These are phyloP conservation scores for Lasiodiplodia hormozganensis DNA, from an alignment of 2,329 filamentous ascomycete species.

Conservation along the genomic window DNA sequence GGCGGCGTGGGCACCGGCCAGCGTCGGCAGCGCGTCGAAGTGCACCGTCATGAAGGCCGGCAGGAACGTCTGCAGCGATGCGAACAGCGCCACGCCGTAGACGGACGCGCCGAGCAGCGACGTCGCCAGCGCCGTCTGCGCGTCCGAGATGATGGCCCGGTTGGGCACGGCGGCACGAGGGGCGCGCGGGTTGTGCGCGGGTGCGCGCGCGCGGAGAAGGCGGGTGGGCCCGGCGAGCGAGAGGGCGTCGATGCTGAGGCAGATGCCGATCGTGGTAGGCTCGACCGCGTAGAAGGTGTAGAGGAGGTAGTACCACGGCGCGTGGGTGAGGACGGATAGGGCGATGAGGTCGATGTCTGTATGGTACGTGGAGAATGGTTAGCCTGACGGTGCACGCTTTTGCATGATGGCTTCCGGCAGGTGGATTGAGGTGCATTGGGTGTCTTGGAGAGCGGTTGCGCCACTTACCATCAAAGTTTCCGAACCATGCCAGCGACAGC, in stretches of 20 bases:
- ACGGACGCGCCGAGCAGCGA: constrained; percentile 73
- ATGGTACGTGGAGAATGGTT: constrained; percentile 23
- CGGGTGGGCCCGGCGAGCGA: constrained; percentile 76
- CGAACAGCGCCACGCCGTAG: constrained; percentile 75
- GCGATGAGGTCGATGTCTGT: constrained; percentile 53
- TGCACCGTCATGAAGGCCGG: constrained; percentile 75
- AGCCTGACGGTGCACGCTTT: neutral
- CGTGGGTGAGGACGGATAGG: constrained; percentile 69
- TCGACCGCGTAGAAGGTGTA: constrained; percentile 78
- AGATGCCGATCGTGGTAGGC: constrained; percentile 64
- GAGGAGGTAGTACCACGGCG: constrained; percentile 78
- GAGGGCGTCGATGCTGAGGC: constrained; percentile 71
- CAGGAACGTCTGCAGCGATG: constrained; percentile 73
- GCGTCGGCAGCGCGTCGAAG: constrained; percentile 74
- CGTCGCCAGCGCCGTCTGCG: constrained; percentile 60
- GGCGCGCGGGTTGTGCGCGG: constrained; percentile 65
- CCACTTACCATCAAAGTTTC: constrained; percentile 72
- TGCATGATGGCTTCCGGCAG: constrained; percentile 50
- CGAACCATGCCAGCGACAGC: constrained; percentile 75
- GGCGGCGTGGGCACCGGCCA: constrained; percentile 71
- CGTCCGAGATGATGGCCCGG: constrained; percentile 50
- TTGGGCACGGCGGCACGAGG: constrained; percentile 44
- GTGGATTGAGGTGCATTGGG: neutral
- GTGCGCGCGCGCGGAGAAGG: constrained; percentile 72
- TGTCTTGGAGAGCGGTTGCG: neutral